Percentiles rank a stretch among this genome's conserved stretches.
phyloP scores from a whole-genome alignment of 768 basidiomycete genomes.

The Mycena polygramma region DNA sequence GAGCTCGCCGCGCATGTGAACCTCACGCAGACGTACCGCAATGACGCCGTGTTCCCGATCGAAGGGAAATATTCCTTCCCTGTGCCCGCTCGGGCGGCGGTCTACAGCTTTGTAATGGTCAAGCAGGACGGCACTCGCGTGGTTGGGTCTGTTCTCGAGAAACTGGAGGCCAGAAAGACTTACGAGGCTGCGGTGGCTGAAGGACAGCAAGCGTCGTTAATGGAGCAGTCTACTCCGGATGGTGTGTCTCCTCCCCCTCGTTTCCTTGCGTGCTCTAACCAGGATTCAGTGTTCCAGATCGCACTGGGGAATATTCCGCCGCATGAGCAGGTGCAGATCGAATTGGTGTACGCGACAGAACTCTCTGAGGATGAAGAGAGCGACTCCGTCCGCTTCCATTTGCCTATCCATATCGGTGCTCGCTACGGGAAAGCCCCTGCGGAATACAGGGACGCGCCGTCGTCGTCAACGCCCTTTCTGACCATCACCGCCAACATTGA shows the following conservation, averaged over 20 bases:
- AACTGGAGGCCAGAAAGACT: slow-evolving; percentile 21
- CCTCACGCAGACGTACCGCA: slow-evolving; percentile 34
- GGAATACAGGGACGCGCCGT: background rate
- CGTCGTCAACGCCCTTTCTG: slow-evolving; percentile 16
- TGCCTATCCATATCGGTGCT: slow-evolving; percentile 27
- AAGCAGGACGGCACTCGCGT: slow-evolving; percentile 29
- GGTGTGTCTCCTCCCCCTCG: background rate
- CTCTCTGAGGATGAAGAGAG: slow-evolving; percentile 25
- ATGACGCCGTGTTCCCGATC: slow-evolving; percentile 28
- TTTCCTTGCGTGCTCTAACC: background rate
- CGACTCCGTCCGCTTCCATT: slow-evolving; percentile 28
- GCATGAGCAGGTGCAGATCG: slow-evolving; percentile 30
- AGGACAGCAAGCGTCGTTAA: slow-evolving; percentile 28
- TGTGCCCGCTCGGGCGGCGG: slow-evolving; percentile 31
- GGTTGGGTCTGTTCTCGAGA: slow-evolving; percentile 23
- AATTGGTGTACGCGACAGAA: slow-evolving; percentile 32
- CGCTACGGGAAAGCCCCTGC: slow-evolving; percentile 35
- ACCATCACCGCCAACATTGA: slow-evolving; percentile 29
- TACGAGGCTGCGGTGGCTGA: slow-evolving; percentile 23
- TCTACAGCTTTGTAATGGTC: slow-evolving; percentile 16
- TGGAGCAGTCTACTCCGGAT: slow-evolving; percentile 21
- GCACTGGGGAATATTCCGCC: slow-evolving; percentile 32
- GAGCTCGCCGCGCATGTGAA: slow-evolving; percentile 37
- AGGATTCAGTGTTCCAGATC: slow-evolving; percentile 24
- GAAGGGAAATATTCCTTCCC: slow-evolving; percentile 36